These are phyloP conservation scores for Musa balbisiana DNA, from an alignment of 202 grass and related monocot species.

Conservation along the genomic window DNA sequence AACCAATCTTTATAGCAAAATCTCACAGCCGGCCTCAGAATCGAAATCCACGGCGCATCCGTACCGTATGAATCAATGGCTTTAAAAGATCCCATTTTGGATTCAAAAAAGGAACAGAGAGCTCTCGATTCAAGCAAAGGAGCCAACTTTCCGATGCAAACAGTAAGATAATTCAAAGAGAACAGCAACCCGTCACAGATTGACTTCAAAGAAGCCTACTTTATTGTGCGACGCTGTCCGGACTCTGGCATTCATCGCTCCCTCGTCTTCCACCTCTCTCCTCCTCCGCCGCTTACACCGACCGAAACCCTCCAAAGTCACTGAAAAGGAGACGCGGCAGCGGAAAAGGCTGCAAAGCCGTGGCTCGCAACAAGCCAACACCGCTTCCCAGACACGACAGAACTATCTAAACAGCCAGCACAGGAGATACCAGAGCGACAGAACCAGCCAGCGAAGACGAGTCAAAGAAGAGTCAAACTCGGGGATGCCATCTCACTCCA, in stretches of 20 bases:
- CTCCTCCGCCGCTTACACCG: neutral
- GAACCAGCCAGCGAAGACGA: neutral
- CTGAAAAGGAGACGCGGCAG: neutral
- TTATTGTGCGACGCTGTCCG: conserved; percentile 41
- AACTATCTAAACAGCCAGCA: neutral
- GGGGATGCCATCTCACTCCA: neutral
- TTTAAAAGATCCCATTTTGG: neutral
- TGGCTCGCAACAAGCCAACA: neutral
- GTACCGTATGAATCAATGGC: neutral
- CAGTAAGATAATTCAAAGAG: neutral
- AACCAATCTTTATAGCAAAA: neutral
- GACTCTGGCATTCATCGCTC: conserved; percentile 42
- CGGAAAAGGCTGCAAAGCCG: neutral
- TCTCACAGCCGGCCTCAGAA: neutral
- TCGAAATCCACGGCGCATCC: neutral
- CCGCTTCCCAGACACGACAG: neutral
- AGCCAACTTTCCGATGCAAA: neutral
- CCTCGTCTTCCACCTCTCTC: conserved; percentile 10
- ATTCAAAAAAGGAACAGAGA: conserved; percentile 12
- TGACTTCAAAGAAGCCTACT: conserved; percentile 41
- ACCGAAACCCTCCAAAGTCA: neutral
- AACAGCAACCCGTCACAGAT: conserved; percentile 28
- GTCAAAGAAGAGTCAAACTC: neutral
- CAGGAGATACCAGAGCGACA: neutral
- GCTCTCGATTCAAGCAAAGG: neutral